Evolutionary conservation across 2,329 filamentous ascomycete species (phyloP).

Genomic region (Xylaria hypoxylon): DNA sequence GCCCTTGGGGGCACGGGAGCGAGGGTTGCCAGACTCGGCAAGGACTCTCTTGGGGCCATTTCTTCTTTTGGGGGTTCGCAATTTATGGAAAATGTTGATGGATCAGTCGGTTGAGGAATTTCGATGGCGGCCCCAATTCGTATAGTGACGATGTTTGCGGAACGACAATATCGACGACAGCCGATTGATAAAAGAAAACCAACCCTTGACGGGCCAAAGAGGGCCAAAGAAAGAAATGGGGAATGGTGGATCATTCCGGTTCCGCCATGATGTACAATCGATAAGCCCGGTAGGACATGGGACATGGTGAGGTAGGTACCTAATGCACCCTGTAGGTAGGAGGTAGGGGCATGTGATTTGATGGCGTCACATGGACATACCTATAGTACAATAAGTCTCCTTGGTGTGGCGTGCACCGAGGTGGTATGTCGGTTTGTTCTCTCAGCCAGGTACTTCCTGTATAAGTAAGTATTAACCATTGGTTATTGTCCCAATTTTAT

Average conservation of each 20-base stretch:
- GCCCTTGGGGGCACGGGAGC: conserved; percentile 61
- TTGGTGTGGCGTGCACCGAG: neutral
- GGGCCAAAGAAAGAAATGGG: conserved; percentile 20
- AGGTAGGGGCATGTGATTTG: conserved; percentile 4
- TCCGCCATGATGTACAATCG: neutral
- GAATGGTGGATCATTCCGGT: neutral
- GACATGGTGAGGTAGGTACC: no score
- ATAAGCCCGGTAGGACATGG: no score
- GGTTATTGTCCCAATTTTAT: no score
- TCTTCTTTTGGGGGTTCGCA: conserved; percentile 13
- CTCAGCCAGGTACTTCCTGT: neutral
- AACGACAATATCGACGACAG: no score
- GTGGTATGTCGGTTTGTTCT: neutral
- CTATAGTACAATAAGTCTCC: no score
- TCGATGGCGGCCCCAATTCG: neutral
- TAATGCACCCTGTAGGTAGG: no score
- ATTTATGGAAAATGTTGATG: neutral
- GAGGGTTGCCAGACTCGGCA: conserved; percentile 60
- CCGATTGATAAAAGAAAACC: neutral
- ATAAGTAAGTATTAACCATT: no score
- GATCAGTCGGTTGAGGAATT: neutral
- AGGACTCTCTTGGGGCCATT: conserved; percentile 74
- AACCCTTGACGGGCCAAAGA: neutral
- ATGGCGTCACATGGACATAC: conserved; percentile 18
- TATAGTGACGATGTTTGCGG: no score